Evolutionary conservation across 2,329 filamentous ascomycete genomes (phyloP).

Genomic region (Pseudogymnoascus sp.): DNA sequence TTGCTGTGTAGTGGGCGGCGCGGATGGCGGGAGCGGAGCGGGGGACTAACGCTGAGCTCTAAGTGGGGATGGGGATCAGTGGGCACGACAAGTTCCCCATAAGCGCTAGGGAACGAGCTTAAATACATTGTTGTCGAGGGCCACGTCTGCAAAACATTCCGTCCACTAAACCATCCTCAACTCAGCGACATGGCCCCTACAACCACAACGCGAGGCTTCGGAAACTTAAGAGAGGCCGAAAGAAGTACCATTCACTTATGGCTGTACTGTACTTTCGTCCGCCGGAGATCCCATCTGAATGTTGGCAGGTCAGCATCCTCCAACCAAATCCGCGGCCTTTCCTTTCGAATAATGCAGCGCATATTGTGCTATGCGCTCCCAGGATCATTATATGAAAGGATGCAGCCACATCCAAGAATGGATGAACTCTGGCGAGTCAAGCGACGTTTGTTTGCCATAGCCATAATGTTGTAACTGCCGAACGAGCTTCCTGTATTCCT

Average conservation of each 20-base stretch:
- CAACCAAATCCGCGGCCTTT: background rate
- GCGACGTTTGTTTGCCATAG: background rate
- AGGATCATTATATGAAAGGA: conserved; percentile 6
- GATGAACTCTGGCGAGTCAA: background rate
- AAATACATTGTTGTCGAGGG: conserved; percentile 1
- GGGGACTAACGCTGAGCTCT: conserved; percentile 5
- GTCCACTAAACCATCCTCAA: background rate
- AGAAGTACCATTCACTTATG: background rate
- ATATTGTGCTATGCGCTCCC: background rate
- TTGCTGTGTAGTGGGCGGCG: background rate
- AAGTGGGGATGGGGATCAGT: conserved; percentile 7
- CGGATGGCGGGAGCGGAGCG: background rate
- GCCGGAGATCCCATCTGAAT: background rate
- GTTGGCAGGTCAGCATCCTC: background rate
- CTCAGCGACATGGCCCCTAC: background rate
- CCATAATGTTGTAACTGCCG: conserved; percentile 3
- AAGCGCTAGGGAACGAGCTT: conserved; percentile 4
- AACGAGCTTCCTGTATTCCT: background rate
- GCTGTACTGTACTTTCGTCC: background rate
- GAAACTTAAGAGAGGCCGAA: background rate
- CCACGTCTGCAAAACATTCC: background rate
- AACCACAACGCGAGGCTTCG: background rate
- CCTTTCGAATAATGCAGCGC: background rate
- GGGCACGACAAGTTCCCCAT: background rate
- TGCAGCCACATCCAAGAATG: conserved; percentile 5